A percentile compares a stretch with the other conserved stretches of the same genome.
phyloP scores from a whole-genome alignment of 2,329 filamentous ascomycete species.

The Fusarium nisikadoi region DNA sequence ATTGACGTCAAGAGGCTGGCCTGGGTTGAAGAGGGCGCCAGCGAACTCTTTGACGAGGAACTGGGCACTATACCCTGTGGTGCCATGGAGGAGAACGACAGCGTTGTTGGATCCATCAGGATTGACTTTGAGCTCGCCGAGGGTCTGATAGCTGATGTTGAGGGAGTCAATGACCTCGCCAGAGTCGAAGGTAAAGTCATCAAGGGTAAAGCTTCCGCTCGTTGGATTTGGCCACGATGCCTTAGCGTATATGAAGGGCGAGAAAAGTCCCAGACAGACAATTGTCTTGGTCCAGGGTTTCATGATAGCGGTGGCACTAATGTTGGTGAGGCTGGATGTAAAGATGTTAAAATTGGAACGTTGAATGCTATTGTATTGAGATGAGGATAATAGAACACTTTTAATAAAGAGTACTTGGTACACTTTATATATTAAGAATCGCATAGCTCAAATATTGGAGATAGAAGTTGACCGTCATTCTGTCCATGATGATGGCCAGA shows the following conservation, averaged over 20 bases:
- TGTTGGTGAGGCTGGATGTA: accelerated
- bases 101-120: conserved; percentile 20
- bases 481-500: accelerated
- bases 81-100: conserved; percentile 21
- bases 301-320: neutral
- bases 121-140: conserved; percentile 24
- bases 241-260: accelerated
- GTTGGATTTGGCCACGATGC: neutral
- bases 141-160: conserved; percentile 18
- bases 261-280: neutral
- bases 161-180: conserved; percentile 1
- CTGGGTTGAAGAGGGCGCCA: conserved; percentile 6
- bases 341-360: accelerated
- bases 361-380: neutral
- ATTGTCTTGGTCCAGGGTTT: neutral
- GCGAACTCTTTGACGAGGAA: conserved; percentile 25
- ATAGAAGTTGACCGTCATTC: neutral
- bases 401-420: too few relatives aligned
- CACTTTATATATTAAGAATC: too few relatives aligned
- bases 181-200: conserved; percentile 13
- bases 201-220: neutral
- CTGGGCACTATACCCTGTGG: neutral
- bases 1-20: conserved; percentile 2
- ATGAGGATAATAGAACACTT: neutral
- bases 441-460: too few relatives aligned